A percentile compares a stretch with the other conserved stretches of the same genome.
phyloP scores from a whole-genome alignment of 768 basidiomycete genomes.

The Macrolepiota fuliginosa region DNA sequence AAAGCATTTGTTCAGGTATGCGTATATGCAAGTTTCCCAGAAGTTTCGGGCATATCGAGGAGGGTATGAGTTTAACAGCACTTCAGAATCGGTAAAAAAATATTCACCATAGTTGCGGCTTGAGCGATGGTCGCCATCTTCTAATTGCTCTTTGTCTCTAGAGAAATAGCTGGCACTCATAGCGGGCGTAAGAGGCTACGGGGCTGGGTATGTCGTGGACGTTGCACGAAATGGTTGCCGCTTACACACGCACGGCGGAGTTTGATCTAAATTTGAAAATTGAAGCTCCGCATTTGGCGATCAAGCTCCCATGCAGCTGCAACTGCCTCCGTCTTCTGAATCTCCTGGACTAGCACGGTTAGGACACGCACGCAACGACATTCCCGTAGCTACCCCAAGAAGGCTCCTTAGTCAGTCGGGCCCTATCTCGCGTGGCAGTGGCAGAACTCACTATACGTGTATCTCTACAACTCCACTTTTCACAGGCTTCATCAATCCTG shows the following conservation, averaged over 20 bases:
- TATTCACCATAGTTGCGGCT: slow-evolving; percentile 10
- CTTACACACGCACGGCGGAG: not conserved
- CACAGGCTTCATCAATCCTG: not conserved
- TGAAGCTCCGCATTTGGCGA: not conserved
- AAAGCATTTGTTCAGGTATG: not conserved
- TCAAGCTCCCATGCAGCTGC: too few relatives aligned
- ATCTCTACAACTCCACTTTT: not conserved
- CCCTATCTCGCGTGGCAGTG: too few relatives aligned
- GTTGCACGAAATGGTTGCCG: not conserved
- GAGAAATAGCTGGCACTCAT: not conserved
- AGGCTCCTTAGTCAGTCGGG: not conserved
- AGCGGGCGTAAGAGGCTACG: not conserved
- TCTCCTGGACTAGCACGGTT: too few relatives aligned
- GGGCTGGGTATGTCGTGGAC: not conserved
- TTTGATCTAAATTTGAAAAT: not conserved
- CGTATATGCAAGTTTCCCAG: not conserved
- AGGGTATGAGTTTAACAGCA: slow-evolving; percentile 10
- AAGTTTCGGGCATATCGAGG: slow-evolving; percentile 6
- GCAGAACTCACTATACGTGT: not conserved
- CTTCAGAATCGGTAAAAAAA: not conserved
- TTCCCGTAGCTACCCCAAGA: not conserved
- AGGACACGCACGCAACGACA: too few relatives aligned
- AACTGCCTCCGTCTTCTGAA: too few relatives aligned
- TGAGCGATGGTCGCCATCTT: not conserved
- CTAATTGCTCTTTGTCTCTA: not conserved